Evolutionary conservation across 305 asterid genomes (phyloP).

Genomic region (Fraxinus sp.): DNA sequence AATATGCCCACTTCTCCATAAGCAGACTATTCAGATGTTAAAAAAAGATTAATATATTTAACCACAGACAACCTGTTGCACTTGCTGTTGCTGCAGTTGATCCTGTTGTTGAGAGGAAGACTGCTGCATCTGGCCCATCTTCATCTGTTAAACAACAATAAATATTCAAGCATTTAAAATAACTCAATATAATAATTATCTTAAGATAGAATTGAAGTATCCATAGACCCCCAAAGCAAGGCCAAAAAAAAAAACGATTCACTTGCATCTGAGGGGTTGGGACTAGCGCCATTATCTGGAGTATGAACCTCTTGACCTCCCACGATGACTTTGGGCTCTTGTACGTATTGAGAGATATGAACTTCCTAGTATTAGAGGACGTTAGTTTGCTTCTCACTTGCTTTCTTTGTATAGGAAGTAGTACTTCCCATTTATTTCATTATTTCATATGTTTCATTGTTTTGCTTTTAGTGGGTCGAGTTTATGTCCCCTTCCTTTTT

Average conservation of each 20-base stretch:
- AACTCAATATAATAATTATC: not conserved
- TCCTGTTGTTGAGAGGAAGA: constrained; percentile 91
- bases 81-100: constrained; percentile 81
- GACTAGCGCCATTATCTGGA: not conserved
- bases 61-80: constrained; percentile 64
- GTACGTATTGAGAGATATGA: not conserved
- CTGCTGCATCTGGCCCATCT: constrained; percentile 83
- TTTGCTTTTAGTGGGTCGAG: not conserved
- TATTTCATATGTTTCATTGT: not conserved
- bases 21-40: not conserved
- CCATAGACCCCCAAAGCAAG: not conserved
- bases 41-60: constrained; percentile 14
- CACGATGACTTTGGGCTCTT: not conserved
- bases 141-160: constrained; percentile 53
- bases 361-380: not conserved
- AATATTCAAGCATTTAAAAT: not conserved
- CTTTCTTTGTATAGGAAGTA: not conserved
- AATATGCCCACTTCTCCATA: not conserved
- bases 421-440: not conserved
- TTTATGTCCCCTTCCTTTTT: not conserved
- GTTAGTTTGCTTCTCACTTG: not conserved
- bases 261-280: not conserved
- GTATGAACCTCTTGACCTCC: not conserved
- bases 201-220: not conserved
- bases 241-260: not conserved